These are phyloP conservation scores for Scheffersomyces coipomensis DNA, from an alignment of 805 yeast species.

Conservation along the genomic window DNA sequence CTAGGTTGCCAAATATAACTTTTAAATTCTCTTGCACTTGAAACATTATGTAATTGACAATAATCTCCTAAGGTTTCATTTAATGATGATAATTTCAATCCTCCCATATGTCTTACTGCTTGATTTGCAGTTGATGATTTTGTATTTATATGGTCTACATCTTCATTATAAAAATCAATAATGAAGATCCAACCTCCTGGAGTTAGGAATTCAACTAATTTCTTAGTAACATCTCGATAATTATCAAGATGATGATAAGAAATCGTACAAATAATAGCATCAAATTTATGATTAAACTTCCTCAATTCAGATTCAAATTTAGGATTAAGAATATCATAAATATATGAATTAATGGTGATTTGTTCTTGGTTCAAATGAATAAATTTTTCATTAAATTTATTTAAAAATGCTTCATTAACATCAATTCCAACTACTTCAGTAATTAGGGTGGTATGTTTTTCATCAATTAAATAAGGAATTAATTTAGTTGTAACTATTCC, in stretches of 20 bases:
- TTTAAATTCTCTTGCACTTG: slow-evolving; percentile 17
- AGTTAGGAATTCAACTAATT: slow-evolving; percentile 29
- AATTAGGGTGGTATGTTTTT: slow-evolving; percentile 6
- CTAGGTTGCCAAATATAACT: slow-evolving; percentile 20
- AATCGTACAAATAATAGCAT: slow-evolving; percentile 33
- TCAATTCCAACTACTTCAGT: slow-evolving; percentile 35
- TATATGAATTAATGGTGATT: slow-evolving; percentile 10
- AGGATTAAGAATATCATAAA: slow-evolving; percentile 24
- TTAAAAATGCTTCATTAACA: slow-evolving; percentile 24
- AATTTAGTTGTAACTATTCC: slow-evolving; percentile 34
- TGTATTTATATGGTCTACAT: slow-evolving; percentile 15
- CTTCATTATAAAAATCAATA: slow-evolving; percentile 39
- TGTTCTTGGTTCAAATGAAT: not conserved
- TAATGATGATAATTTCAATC: slow-evolving; percentile 22
- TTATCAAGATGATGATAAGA: slow-evolving; percentile 40
- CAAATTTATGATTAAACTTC: slow-evolving; percentile 22
- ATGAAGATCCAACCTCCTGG: slow-evolving; percentile 34
- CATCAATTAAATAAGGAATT: slow-evolving; percentile 22
- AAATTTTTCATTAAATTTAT: slow-evolving; percentile 12
- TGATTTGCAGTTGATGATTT: slow-evolving; percentile 1
- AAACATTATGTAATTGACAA: slow-evolving; percentile 20
- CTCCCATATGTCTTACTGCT: slow-evolving; percentile 32
- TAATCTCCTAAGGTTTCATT: slow-evolving; percentile 16
- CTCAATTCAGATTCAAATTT: slow-evolving; percentile 7
- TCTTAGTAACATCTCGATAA: slow-evolving; percentile 25